These are phyloP conservation scores for Aureobasidium melanogenum DNA, from an alignment of 2,329 filamentous ascomycete genomes.

Conservation along the genomic window DNA sequence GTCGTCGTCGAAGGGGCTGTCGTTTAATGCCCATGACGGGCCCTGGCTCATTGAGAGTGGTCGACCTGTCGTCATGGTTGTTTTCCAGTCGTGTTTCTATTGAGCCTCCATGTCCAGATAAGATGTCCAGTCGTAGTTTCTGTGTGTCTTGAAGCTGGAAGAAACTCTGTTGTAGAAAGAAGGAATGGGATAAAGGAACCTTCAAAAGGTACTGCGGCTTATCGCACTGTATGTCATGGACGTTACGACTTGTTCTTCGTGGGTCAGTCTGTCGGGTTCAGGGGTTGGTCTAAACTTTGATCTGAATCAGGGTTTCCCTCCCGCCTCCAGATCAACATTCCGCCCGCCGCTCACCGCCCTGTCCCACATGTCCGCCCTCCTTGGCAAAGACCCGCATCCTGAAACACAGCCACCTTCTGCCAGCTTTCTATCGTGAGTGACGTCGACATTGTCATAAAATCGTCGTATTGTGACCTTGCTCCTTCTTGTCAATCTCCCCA, in stretches of 20 bases:
- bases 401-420: conserved; percentile 5
- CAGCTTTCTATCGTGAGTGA: neutral
- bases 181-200: neutral
- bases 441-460: neutral
- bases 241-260: neutral
- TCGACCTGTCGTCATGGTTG: neutral
- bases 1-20: conserved; percentile 1
- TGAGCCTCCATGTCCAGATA: neutral
- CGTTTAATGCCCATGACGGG: conserved; percentile 6
- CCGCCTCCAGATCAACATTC: neutral
- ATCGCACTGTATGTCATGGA: neutral
- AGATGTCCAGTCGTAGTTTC: neutral
- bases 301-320: neutral
- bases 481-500: too few relatives aligned
- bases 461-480: too few relatives aligned
- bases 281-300: conserved; percentile 6
- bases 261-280: neutral
- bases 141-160: too few relatives aligned
- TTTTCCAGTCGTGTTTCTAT: neutral
- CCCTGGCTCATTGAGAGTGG: neutral
- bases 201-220: neutral
- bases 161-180: too few relatives aligned
- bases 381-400: neutral
- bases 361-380: neutral
- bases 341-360: neutral